Percentiles rank a stretch among this genome's conserved stretches.
phyloP scores from a whole-genome alignment of 257 asterid genomes.

The Hygrophila difformis region DNA sequence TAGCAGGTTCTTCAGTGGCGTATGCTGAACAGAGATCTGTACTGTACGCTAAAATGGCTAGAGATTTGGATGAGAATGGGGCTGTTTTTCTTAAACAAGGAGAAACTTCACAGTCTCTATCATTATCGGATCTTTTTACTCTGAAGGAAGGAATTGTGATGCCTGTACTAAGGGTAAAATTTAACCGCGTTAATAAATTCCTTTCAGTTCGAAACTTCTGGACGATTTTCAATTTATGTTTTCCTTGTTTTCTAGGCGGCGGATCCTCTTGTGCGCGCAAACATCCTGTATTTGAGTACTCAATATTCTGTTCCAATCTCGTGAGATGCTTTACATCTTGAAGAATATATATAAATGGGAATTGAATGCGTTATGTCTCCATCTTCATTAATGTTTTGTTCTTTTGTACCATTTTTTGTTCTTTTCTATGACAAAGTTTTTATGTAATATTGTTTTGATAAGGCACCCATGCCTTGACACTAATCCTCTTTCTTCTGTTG shows the following conservation, averaged over 20 bases:
- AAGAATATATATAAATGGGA: no score
- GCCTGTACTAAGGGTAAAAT: constrained; percentile 67
- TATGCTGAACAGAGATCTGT: constrained; percentile 55
- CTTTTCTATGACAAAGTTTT: no score
- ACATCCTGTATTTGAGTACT: constrained; percentile 62
- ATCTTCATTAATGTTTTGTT: no score
- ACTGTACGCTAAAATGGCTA: constrained; percentile 64
- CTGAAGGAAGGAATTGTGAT: constrained; percentile 51
- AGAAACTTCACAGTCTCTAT: constrained; percentile 82
- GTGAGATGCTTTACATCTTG: no score
- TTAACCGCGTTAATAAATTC: neutral
- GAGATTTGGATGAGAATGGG: constrained; percentile 76
- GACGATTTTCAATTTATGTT: constrained; percentile 10
- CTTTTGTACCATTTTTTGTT: no score
- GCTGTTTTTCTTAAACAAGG: constrained; percentile 78
- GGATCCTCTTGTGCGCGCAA: constrained; percentile 88
- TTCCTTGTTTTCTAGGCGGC: constrained; percentile 47
- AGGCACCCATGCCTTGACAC: no score
- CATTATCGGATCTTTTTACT: constrained; percentile 72
- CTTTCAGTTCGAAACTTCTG: no score
- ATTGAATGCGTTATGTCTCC: no score
- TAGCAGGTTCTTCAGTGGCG: constrained; percentile 35
- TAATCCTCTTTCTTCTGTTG: constrained; percentile 20
- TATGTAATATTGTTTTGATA: no score
- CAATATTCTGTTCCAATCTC: constrained; percentile 64